Conservation (phyloP, 2,329 filamentous ascomycete genomes). For the Beauveria pseudobassiana region DNA sequence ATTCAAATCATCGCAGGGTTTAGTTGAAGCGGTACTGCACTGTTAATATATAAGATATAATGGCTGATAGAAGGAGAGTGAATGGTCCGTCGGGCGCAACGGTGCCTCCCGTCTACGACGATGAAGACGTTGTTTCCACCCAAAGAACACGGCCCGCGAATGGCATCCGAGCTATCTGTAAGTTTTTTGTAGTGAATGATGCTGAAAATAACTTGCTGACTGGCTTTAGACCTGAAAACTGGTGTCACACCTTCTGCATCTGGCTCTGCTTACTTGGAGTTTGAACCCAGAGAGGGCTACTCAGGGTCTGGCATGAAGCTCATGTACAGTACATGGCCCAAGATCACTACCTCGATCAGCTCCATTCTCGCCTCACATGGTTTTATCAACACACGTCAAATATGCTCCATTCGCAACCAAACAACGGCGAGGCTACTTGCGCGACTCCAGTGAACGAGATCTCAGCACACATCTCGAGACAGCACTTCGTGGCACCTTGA, state of each 20-base stretch:
- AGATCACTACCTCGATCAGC: conserved; percentile 83
- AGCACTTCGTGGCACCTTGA: conserved; percentile 79
- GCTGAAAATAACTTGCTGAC: conserved; percentile 8
- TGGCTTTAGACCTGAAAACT: conserved; percentile 70
- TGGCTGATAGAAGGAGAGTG: conserved; percentile 81
- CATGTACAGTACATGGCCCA: conserved; percentile 85
- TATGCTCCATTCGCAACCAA: conserved; percentile 91
- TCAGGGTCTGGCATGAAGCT: conserved; percentile 71
- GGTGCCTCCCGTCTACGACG: conserved; percentile 62
- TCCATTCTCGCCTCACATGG: conserved; percentile 85
- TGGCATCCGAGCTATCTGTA: conserved; percentile 58
- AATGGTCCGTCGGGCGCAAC: conserved; percentile 82
- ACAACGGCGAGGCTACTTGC: conserved; percentile 73
- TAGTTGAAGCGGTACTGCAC: not conserved
- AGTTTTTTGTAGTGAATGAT: conserved; percentile 8
- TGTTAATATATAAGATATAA: conserved; percentile 23
- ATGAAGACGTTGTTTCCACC: conserved; percentile 33
- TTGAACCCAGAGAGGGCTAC: conserved; percentile 42
- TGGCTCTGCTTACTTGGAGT: conserved; percentile 80
- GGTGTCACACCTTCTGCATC: conserved; percentile 89
- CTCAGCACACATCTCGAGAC: conserved; percentile 87
- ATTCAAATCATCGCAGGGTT: not conserved
- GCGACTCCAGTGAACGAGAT: conserved; percentile 81
- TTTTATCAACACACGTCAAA: conserved; percentile 89
- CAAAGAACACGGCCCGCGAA: conserved; percentile 54